Base-by-base conservation (phyloP, 2,329 filamentous ascomycete genomes). In the Fusarium miscanthi region DNA sequence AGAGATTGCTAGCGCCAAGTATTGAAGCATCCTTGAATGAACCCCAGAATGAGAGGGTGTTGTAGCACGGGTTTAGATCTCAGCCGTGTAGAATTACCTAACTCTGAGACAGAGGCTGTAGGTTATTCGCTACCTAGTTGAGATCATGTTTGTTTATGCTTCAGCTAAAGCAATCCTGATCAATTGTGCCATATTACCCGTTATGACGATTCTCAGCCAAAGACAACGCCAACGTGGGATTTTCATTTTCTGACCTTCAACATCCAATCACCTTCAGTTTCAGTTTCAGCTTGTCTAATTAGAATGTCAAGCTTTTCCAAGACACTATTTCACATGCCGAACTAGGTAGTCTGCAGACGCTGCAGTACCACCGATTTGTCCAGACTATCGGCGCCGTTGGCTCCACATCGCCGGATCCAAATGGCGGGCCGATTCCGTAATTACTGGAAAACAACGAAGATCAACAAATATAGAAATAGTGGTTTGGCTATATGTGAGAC, bases 141-240 rank as follows among this genome's bases (percentile, higher is more conserved):
- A 31, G 45, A 48, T 63, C 49, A 41, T 71, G 42, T 49, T 61
- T 56, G 21, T 37, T 69, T 48, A 48, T 49, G 31, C 23, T 37
- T 49, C 23, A 49, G 43, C 41, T 49, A 46, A 48, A 35, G 40
- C 31, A 37, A 27, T 14, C 40, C 45, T 49, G 17, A 38, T 54
- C 30, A 49, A 74, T 76, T 74, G 42, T 77, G 64, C 63, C 66
- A 76, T 76, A 57, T 61, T 60, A 17, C 52, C 54, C 45, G 21
- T 37, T 25, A 76, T 74, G 66, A 53, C 73, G 73, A 74, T 42
- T 52, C 37, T 46, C 23, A 42, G 62, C 65, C 40, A 51, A 62
- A 57, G 59, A 60, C 43, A 42, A 72, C 59, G 43, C 63, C 59
- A 69, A 53, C 61, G 60, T 60, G 62, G 45, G 40, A 43, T 71